These are phyloP conservation scores for Chalaropsis ovoidea DNA, from an alignment of 2,329 filamentous ascomycete genomes.

Conservation along the genomic window DNA sequence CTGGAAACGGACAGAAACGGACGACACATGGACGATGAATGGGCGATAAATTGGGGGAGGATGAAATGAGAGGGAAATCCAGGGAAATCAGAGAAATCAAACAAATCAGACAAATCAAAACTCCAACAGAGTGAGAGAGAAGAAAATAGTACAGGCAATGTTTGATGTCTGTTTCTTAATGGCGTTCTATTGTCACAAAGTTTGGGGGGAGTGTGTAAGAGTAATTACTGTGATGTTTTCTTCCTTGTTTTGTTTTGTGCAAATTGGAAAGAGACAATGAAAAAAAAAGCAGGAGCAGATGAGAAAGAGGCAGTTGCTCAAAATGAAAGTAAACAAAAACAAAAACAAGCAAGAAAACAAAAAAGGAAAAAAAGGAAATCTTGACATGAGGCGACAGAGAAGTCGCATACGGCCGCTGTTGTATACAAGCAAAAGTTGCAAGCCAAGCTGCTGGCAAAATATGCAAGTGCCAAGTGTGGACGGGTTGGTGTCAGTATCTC, in stretches of 20 bases:
- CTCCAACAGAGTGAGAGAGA: background rate
- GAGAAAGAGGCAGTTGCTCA: background rate
- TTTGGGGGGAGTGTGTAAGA: background rate
- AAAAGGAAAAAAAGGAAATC: too few species aligned
- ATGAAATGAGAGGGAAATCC: background rate
- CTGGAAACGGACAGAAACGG: background rate
- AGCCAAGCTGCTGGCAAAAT: too few species aligned
- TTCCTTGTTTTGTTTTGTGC: background rate
- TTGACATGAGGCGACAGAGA: too few species aligned
- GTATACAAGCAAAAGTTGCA: too few species aligned
- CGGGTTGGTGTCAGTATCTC: too few species aligned
- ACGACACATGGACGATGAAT: too few species aligned
- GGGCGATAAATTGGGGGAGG: background rate
- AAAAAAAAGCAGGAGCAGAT: background rate
- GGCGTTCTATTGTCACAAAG: conserved; percentile 3
- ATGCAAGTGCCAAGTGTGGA: too few species aligned
- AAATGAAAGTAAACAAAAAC: background rate
- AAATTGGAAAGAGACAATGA: background rate
- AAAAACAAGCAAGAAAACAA: background rate
- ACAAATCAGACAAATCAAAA: background rate
- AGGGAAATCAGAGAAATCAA: background rate
- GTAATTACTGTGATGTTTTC: too few species aligned
- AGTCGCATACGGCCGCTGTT: too few species aligned
- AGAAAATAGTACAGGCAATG: background rate
- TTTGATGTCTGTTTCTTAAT: conserved; percentile 9